A percentile compares a stretch with the other conserved stretches of the same genome.
Conservation (phyloP, 2,329 filamentous ascomycete genomes). For the Colletotrichum truncatum region DNA sequence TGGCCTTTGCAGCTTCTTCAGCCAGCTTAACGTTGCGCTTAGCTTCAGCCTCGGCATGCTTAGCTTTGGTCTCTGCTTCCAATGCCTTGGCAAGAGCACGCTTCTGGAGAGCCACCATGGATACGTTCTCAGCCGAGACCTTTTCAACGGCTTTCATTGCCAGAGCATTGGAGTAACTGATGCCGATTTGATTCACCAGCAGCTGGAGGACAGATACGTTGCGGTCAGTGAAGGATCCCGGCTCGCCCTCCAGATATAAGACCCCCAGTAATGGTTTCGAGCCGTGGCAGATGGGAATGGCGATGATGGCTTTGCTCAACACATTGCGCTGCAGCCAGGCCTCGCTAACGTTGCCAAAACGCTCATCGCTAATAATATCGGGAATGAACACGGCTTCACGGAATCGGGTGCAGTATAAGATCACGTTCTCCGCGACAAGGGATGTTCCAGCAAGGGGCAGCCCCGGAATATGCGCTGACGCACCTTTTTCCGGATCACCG, state of each 20-base stretch:
- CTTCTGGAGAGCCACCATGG: slow-evolving; percentile 82
- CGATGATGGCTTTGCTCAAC: slow-evolving; percentile 77
- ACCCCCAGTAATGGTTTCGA: slow-evolving; percentile 76
- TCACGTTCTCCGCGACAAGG: slow-evolving; percentile 78
- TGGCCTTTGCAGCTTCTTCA: slow-evolving; percentile 84
- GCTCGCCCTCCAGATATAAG: slow-evolving; percentile 78
- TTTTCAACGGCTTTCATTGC: slow-evolving; percentile 78
- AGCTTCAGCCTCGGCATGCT: slow-evolving; percentile 78
- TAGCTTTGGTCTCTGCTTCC: slow-evolving; percentile 79
- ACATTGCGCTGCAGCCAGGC: slow-evolving; percentile 75
- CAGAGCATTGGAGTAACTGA: slow-evolving; percentile 75
- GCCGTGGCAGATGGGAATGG: slow-evolving; percentile 81
- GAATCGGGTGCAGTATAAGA: slow-evolving; percentile 81
- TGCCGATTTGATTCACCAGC: slow-evolving; percentile 81
- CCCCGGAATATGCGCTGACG: slow-evolving; percentile 72
- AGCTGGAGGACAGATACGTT: slow-evolving; percentile 74
- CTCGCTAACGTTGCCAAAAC: slow-evolving; percentile 79
- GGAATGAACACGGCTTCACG: slow-evolving; percentile 78
- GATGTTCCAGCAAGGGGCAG: slow-evolving; percentile 72
- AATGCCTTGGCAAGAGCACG: slow-evolving; percentile 76
- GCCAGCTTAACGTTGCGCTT: slow-evolving; percentile 83
- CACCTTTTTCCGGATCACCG: slow-evolving; percentile 75
- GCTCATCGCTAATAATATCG: slow-evolving; percentile 78
- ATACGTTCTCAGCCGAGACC: slow-evolving; percentile 79
- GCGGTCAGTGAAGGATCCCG: slow-evolving; percentile 80